phyloP scores from a whole-genome alignment of 2,329 filamentous ascomycete genomes.

The Pseudogymnoascus sp. region DNA sequence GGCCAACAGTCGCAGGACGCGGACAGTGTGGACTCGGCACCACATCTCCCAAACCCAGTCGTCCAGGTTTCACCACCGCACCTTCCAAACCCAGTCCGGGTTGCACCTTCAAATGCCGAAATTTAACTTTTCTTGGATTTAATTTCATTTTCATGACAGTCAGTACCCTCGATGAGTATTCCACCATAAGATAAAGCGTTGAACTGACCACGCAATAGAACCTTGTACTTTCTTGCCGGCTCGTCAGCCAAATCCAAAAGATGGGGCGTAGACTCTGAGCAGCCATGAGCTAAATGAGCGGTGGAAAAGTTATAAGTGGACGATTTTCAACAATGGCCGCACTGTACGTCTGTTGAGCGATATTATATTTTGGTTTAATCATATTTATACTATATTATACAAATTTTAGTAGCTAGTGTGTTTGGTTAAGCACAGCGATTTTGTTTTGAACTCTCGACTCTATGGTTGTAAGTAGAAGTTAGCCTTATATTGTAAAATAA shows the following conservation, averaged over 20 bases:
- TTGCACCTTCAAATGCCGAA: background rate
- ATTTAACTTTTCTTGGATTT: background rate
- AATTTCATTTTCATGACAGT: conserved; percentile 1
- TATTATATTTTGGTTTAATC: background rate
- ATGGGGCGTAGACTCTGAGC: background rate
- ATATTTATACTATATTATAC: background rate
- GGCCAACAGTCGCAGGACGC: background rate
- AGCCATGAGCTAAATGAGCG: background rate
- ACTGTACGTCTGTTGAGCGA: conserved; percentile 5
- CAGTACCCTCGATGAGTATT: background rate
- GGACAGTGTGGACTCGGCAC: background rate
- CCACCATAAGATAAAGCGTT: background rate
- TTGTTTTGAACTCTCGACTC: background rate
- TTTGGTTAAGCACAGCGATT: background rate
- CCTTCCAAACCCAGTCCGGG: background rate
- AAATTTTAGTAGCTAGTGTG: background rate
- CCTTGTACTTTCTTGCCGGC: background rate
- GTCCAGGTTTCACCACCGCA: background rate
- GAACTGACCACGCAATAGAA: background rate
- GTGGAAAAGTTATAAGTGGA: conserved; percentile 2
- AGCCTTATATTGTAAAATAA: background rate
- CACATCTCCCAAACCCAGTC: background rate
- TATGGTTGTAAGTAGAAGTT: background rate
- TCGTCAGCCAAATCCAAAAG: background rate
- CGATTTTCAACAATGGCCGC: background rate